Evolutionary conservation across 345 rosid species (phyloP).

Genomic region (Rhodamnia rubescens): DNA sequence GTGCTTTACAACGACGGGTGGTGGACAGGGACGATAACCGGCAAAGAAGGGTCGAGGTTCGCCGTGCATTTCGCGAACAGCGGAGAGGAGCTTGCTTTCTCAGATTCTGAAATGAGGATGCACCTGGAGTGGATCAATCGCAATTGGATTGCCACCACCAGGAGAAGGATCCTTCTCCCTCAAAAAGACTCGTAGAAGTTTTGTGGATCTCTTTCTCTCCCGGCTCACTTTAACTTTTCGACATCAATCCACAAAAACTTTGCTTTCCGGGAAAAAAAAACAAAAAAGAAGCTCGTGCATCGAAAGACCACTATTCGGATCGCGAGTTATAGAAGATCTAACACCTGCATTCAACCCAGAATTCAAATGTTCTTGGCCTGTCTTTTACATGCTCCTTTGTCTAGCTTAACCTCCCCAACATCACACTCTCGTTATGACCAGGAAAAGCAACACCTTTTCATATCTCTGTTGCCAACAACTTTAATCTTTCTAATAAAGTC

Average conservation of each 20-base stretch:
- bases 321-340: not conserved
- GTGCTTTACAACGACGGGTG: conserved; percentile 20
- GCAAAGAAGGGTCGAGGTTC: not conserved
- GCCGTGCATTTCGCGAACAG: conserved; percentile 11
- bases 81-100: conserved; percentile 6
- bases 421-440: not conserved
- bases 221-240: not conserved
- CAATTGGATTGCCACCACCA: conserved; percentile 5
- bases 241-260: not conserved
- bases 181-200: not conserved
- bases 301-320: not conserved
- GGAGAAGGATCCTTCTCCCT: not conserved
- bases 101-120: conserved; percentile 3
- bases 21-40: conserved; percentile 22
- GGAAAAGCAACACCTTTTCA: not conserved
- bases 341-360: not conserved
- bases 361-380: not conserved
- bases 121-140: conserved; percentile 20
- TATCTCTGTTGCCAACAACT: not conserved
- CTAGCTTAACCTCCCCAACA: not conserved
- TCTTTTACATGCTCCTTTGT: not conserved
- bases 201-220: not conserved
- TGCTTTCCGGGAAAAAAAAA: not conserved
- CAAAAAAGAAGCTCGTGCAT: not conserved
- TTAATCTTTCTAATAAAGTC: not conserved